phyloP scores from a whole-genome alignment of 23 red algal genomes.

The Agarophyton chilense region DNA sequence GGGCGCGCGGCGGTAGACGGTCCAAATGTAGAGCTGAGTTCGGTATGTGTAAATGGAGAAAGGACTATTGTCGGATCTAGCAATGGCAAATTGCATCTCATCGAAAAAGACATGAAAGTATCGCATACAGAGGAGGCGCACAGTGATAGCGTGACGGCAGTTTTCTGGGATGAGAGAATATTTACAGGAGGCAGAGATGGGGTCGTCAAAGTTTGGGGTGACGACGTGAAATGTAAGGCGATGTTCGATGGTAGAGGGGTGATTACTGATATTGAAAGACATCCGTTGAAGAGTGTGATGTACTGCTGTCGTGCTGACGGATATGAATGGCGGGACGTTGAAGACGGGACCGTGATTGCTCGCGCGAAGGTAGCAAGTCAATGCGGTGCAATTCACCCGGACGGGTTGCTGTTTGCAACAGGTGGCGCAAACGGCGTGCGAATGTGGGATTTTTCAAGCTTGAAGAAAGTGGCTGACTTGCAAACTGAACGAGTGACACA shows the following conservation, averaged over 20 bases:
- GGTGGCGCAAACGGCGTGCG: conserved; percentile 9
- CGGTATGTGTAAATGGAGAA: not conserved
- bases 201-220: conserved; percentile 45
- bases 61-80: not conserved
- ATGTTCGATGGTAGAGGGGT: conserved; percentile 1
- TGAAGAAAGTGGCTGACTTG: conserved; percentile 31
- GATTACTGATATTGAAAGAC: conserved; percentile 27
- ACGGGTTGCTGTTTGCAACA: conserved; percentile 66
- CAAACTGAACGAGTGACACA: not conserved
- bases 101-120: conserved; percentile 33
- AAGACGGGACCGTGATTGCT: conserved; percentile 20
- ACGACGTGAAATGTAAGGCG: conserved; percentile 5
- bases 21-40: not conserved
- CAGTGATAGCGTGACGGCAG: not conserved
- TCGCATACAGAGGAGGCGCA: conserved; percentile 7
- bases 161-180: not conserved
- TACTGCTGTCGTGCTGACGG: conserved; percentile 22
- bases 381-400: conserved; percentile 71
- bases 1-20: conserved; percentile 17
- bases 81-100: conserved; percentile 28
- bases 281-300: conserved; percentile 13
- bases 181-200: conserved; percentile 42
- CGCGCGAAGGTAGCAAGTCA: not conserved
- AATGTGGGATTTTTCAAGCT: conserved; percentile 77
- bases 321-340: conserved; percentile 40